Conservation (phyloP, 352 stramenopile genomes). For the Pythium brassicae region DNA sequence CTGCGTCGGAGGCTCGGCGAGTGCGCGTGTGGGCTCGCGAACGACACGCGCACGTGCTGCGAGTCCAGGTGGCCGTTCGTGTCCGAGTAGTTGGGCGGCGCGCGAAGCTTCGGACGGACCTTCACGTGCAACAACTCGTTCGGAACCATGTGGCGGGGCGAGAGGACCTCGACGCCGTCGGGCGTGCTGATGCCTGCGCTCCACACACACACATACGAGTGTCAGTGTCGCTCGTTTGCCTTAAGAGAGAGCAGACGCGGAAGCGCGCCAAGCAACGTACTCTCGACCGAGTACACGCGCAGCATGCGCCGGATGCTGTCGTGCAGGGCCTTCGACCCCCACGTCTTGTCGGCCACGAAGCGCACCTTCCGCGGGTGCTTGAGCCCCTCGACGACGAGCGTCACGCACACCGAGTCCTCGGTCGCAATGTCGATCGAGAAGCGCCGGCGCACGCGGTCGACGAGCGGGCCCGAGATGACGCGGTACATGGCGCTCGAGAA, state of each 20-base stretch:
- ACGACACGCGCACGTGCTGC: slow-evolving; percentile 20
- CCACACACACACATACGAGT: background rate
- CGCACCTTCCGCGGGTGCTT: slow-evolving; percentile 53
- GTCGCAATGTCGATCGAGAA: slow-evolving; percentile 78
- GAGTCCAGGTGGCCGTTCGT: slow-evolving; percentile 11
- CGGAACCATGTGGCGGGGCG: slow-evolving; percentile 64
- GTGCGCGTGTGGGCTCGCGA: slow-evolving; percentile 5
- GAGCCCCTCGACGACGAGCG: slow-evolving; percentile 61
- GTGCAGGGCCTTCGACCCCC: slow-evolving; percentile 43
- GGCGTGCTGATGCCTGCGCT: slow-evolving; percentile 37
- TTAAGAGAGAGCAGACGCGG: slow-evolving; percentile 1
- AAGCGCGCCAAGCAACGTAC: no score
- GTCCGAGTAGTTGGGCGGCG: slow-evolving; percentile 22
- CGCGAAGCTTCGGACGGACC: slow-evolving; percentile 48
- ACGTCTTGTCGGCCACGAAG: slow-evolving; percentile 74
- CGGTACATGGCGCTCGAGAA: slow-evolving; percentile 83
- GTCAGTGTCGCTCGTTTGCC: background rate
- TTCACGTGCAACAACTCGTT: slow-evolving; percentile 68
- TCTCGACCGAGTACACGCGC: slow-evolving; percentile 59
- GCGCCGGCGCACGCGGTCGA: slow-evolving; percentile 68
- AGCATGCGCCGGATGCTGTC: slow-evolving; percentile 73
- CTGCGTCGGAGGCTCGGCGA: slow-evolving; percentile 14
- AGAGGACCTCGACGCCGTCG: slow-evolving; percentile 65
- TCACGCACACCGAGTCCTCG: slow-evolving; percentile 69
- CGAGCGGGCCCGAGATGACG: slow-evolving; percentile 71